Percentiles rank a stretch among this genome's conserved stretches.
Evolutionary conservation across 306 rosid species (phyloP).

Genomic region (Casuarina equisetifolia): DNA sequence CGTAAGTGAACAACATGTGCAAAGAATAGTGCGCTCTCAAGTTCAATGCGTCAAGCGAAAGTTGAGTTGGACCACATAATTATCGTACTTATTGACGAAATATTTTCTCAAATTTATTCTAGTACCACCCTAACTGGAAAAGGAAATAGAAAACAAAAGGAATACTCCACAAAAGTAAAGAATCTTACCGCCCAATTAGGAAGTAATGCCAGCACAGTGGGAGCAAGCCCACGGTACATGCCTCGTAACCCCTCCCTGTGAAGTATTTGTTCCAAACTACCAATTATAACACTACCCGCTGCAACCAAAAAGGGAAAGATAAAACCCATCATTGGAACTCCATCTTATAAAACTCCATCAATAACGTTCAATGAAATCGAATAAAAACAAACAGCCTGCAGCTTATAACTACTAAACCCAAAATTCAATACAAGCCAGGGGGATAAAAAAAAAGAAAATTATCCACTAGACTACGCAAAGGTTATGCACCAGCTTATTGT

Average conservation of each 20-base stretch:
- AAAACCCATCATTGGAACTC: not conserved
- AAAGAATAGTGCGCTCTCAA: not conserved
- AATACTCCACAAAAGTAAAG: constrained; percentile 3
- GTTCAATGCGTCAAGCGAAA: not conserved
- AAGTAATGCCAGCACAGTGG: constrained; percentile 81
- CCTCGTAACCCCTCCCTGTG: constrained; percentile 87
- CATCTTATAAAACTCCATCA: not conserved
- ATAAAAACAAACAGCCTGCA: not conserved
- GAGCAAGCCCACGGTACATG: constrained; percentile 88
- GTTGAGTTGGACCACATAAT: not conserved
- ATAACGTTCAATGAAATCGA: not conserved
- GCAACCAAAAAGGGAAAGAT: constrained; percentile 8
- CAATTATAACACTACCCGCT: constrained; percentile 73
- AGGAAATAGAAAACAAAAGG: not conserved
- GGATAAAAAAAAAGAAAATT: no score
- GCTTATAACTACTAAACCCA: not conserved
- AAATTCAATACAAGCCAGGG: not conserved
- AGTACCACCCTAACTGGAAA: not conserved
- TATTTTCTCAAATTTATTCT: constrained; percentile 10
- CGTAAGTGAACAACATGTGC: not conserved
- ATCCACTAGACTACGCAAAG: not conserved
- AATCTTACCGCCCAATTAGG: constrained; percentile 91
- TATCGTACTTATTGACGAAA: not conserved
- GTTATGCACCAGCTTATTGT: no score
- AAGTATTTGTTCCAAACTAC: constrained; percentile 71